phyloP scores from a whole-genome alignment of 2,329 filamentous ascomycete genomes.

The Juglanconis juglandina region DNA sequence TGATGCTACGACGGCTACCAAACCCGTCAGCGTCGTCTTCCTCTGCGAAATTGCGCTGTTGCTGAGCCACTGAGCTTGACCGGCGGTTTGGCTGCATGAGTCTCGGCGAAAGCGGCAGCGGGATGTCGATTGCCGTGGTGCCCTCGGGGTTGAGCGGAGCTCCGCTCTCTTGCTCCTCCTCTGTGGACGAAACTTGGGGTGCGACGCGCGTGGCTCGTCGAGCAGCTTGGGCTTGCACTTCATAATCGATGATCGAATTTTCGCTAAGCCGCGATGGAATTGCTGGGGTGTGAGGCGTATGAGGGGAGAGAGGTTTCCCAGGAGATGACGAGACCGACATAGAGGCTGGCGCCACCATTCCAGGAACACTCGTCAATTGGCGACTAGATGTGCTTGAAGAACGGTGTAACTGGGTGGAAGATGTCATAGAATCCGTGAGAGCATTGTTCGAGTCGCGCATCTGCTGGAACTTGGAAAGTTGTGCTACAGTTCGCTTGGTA shows the following conservation, averaged over 20 bases:
- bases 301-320: conserved; percentile 82
- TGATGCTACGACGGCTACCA: conserved; percentile 63
- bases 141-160: conserved; percentile 44
- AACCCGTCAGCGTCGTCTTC: conserved; percentile 61
- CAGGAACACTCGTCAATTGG: conserved; percentile 56
- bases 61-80: conserved; percentile 68
- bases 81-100: conserved; percentile 52
- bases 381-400: conserved; percentile 72
- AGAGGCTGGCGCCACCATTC: conserved; percentile 70
- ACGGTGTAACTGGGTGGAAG: conserved; percentile 78
- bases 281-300: conserved; percentile 88
- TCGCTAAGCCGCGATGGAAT: conserved; percentile 92
- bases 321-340: conserved; percentile 85
- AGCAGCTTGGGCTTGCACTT: conserved; percentile 27
- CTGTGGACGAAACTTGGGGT: conserved; percentile 24
- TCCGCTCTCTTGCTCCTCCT: conserved; percentile 33
- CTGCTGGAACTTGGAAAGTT: conserved; percentile 78
- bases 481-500: conserved; percentile 71
- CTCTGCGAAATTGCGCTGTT: conserved; percentile 51
- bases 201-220: conserved; percentile 25
- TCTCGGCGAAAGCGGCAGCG: conserved; percentile 66
- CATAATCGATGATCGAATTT: conserved; percentile 76
- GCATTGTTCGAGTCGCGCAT: conserved; percentile 88
- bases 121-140: conserved; percentile 69
- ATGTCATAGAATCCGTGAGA: conserved; percentile 89